Evolutionary conservation across 2,329 filamentous ascomycete genomes (phyloP).

Genomic region (Juglanconis sp.): DNA sequence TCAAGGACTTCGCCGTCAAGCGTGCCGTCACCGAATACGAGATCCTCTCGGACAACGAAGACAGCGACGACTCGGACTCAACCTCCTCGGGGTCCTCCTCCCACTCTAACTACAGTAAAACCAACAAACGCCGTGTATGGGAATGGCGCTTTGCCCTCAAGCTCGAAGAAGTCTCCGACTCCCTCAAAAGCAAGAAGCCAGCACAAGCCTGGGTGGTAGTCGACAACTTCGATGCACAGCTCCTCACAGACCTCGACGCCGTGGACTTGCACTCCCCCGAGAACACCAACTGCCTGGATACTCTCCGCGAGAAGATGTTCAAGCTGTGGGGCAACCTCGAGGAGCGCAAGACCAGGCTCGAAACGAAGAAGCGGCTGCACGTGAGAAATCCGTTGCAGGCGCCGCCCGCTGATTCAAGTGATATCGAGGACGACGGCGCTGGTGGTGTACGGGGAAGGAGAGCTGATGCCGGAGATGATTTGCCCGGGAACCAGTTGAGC

Average conservation of each 20-base stretch:
- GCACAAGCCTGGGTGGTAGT: constrained; percentile 66
- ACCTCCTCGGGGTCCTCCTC: constrained; percentile 21
- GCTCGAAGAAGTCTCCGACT: constrained; percentile 63
- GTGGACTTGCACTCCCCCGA: constrained; percentile 54
- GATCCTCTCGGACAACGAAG: constrained; percentile 43
- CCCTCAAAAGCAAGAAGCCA: constrained; percentile 29
- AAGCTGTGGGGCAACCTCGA: constrained; percentile 83
- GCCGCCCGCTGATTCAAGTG: constrained; percentile 38
- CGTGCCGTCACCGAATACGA: constrained; percentile 46
- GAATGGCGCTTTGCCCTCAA: constrained; percentile 82
- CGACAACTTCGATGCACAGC: constrained; percentile 51
- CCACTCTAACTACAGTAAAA: constrained; percentile 18
- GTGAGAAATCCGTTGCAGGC: constrained; percentile 20
- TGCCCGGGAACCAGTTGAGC: constrained; percentile 28
- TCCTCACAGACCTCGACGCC: constrained; percentile 46
- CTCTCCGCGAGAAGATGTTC: constrained; percentile 68
- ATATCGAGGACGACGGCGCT: constrained; percentile 25
- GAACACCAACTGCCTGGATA: constrained; percentile 37
- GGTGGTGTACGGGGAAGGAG: constrained; percentile 9
- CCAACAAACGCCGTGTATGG: constrained; percentile 48
- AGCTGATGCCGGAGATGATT: constrained; percentile 16
- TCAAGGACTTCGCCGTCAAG: constrained; percentile 67
- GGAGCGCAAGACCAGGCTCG: constrained; percentile 55
- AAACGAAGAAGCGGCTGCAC: constrained; percentile 22
- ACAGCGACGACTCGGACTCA: constrained; percentile 29